These are phyloP conservation scores for Trichoderma atroviride DNA, from an alignment of 2,329 filamentous ascomycete genomes.

Conservation along the genomic window DNA sequence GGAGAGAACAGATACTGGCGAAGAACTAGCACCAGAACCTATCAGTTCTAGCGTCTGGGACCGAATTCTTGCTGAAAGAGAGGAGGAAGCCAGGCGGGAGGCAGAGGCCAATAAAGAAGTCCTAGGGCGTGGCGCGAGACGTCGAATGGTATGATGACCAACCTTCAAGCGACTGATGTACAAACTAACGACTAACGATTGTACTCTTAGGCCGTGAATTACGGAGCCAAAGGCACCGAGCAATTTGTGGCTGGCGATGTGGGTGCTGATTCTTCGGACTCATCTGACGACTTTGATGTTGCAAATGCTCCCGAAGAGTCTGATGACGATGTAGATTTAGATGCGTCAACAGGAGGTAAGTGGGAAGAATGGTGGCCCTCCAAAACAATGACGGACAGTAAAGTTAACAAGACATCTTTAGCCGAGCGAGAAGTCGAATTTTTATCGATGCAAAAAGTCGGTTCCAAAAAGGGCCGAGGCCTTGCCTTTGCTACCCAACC, in stretches of 20 bases:
- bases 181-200: conserved; percentile 28
- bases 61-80: conserved; percentile 80
- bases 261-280: conserved; percentile 37
- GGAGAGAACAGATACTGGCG: conserved; percentile 59
- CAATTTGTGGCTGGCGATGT: conserved; percentile 33
- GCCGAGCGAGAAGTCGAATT: conserved; percentile 36
- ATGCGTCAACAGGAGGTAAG: conserved; percentile 41
- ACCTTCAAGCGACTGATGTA: neutral
- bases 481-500: conserved; percentile 2
- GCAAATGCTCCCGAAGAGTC: conserved; percentile 38
- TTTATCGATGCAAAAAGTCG: conserved; percentile 25
- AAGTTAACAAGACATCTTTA: conserved; percentile 39
- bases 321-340: conserved; percentile 36
- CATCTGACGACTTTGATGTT: conserved; percentile 41
- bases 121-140: conserved; percentile 84
- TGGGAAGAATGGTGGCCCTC: conserved; percentile 32
- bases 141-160: conserved; percentile 50
- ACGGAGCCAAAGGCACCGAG: conserved; percentile 36
- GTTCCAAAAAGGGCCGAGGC: conserved; percentile 7
- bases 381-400: conserved; percentile 35
- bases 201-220: conserved; percentile 39
- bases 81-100: conserved; percentile 74
- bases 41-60: conserved; percentile 81
- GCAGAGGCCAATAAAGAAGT: conserved; percentile 68
- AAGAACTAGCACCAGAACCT: conserved; percentile 54